phyloP scores from a whole-genome alignment of 441 rosid species.

The Erodium texanum region DNA sequence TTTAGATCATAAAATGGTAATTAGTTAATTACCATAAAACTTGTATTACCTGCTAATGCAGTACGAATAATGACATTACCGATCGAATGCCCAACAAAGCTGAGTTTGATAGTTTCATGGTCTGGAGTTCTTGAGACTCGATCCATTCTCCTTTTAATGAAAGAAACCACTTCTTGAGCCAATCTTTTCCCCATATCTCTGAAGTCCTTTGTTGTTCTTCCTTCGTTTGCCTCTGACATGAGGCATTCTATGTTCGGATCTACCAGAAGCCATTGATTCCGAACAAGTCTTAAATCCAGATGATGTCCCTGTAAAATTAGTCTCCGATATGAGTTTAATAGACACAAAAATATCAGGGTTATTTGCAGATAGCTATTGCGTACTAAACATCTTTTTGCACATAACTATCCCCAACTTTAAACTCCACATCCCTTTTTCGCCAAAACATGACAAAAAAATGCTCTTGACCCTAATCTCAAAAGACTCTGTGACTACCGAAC shows the following conservation, averaged over 20 bases:
- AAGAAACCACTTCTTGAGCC: constrained; percentile 75
- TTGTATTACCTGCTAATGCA: constrained; percentile 64
- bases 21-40: no score
- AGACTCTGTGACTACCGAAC: no score
- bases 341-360: no score
- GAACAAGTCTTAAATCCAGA: constrained; percentile 78
- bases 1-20: constrained; percentile 14
- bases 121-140: constrained; percentile 48
- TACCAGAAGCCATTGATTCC: constrained; percentile 94
- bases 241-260: constrained; percentile 81
- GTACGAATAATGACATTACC: constrained; percentile 84
- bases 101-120: constrained; percentile 53
- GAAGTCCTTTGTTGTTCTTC: constrained; percentile 77
- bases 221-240: constrained; percentile 88
- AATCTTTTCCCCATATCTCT: constrained; percentile 87
- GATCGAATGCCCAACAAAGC: constrained; percentile 95
- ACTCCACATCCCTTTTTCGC: no score
- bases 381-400: no score
- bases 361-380: no score
- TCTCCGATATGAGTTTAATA: not conserved
- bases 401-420: no score
- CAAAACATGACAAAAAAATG: no score
- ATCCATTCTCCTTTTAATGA: constrained; percentile 68
- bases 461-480: no score
- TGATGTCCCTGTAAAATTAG: constrained; percentile 65